A percentile compares a stretch with the other conserved stretches of the same genome.
Conservation (phyloP, 139 green algal species). For the Picochlorum costavermella region DNA sequence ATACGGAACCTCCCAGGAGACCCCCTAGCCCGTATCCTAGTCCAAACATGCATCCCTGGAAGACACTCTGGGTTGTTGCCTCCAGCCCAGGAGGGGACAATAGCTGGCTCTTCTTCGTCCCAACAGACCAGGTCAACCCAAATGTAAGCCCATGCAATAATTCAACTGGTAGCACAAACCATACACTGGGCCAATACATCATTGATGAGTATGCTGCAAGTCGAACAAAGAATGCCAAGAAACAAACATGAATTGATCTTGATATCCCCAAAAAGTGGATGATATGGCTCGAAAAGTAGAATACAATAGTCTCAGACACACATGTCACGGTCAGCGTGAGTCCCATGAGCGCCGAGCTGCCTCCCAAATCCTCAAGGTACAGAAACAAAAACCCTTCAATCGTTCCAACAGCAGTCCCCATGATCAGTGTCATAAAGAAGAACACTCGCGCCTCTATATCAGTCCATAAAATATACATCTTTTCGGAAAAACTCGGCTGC, state of each 20-base stretch:
- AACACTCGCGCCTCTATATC: slow-evolving; percentile 20
- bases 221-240: slow-evolving; percentile 30
- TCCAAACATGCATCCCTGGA: slow-evolving; percentile 27
- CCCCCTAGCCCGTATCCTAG: slow-evolving; percentile 21
- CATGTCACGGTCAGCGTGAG: slow-evolving; percentile 29
- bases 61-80: slow-evolving; percentile 29
- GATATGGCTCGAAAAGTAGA: slow-evolving; percentile 19
- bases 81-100: slow-evolving; percentile 31
- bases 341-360: slow-evolving; percentile 26
- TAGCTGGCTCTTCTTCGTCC: slow-evolving; percentile 17
- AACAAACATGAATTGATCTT: slow-evolving; percentile 25
- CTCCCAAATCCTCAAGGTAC: slow-evolving; percentile 30
- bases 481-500: slow-evolving; percentile 9
- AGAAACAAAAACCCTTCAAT: slow-evolving; percentile 40
- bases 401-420: slow-evolving; percentile 31
- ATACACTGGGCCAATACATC: slow-evolving; percentile 11
- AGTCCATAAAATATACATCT: slow-evolving; percentile 14
- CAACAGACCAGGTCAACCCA: slow-evolving; percentile 26
- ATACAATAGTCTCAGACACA: slow-evolving; percentile 24
- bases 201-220: slow-evolving; percentile 24
- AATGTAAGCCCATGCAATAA: slow-evolving; percentile 42
- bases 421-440: slow-evolving; percentile 11
- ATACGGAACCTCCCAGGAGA: slow-evolving; percentile 19
- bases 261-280: slow-evolving; percentile 16
- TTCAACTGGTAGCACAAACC: slow-evolving; percentile 32